Percentiles rank a stretch among this genome's conserved stretches.
Conservation (phyloP, 2,329 filamentous ascomycete genomes). For the Talaromyces rugulosus region DNA sequence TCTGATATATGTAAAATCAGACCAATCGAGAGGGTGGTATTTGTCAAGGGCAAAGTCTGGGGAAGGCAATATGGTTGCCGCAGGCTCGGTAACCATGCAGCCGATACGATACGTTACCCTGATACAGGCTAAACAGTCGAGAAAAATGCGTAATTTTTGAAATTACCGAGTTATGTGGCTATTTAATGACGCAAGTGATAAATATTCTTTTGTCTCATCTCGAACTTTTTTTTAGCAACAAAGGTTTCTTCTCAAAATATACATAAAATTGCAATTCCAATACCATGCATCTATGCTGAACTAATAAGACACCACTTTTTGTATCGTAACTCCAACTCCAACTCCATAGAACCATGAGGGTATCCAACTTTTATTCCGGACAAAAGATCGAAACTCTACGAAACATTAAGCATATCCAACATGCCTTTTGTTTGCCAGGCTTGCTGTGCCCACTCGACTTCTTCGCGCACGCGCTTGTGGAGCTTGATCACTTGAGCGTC, state of each 20-base stretch:
- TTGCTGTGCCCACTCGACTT: slow-evolving; percentile 78
- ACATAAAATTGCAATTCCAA: background rate
- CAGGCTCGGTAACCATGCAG: slow-evolving; percentile 11
- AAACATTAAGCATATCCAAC: slow-evolving; percentile 65
- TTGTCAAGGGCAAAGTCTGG: slow-evolving; percentile 6
- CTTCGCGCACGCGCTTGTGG: slow-evolving; percentile 65
- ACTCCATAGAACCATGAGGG: slow-evolving; percentile 11
- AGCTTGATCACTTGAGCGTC: slow-evolving; percentile 66
- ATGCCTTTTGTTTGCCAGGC: slow-evolving; percentile 81
- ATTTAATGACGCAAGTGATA: background rate
- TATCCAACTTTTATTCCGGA: slow-evolving; percentile 8
- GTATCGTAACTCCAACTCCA: slow-evolving; percentile 5
- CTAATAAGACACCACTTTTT: background rate
- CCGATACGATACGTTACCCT: slow-evolving; percentile 1
- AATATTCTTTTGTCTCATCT: background rate
- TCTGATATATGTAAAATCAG: background rate
- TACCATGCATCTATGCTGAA: background rate
- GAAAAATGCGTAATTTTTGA: background rate
- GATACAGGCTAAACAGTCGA: background rate
- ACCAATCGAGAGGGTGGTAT: slow-evolving; percentile 9
- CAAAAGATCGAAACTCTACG: background rate
- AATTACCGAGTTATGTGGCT: background rate
- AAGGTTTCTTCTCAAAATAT: background rate
- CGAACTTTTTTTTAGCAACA: background rate
- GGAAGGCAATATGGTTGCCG: slow-evolving; percentile 2